These are phyloP conservation scores for Hericium coralloides DNA, from an alignment of 768 basidiomycete species.

Conservation along the genomic window DNA sequence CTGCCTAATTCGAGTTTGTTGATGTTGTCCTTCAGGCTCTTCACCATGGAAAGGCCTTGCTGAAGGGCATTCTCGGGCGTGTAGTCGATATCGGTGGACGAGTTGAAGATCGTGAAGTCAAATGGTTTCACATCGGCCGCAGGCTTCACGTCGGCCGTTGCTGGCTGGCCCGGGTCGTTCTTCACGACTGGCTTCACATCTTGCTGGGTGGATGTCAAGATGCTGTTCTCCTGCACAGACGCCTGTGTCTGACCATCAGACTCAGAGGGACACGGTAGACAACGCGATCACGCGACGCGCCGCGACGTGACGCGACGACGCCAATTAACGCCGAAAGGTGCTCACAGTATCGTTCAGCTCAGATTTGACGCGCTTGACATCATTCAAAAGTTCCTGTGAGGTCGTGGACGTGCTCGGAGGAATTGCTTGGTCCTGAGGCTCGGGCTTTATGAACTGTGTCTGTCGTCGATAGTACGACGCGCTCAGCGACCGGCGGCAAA, in stretches of 20 bases:
- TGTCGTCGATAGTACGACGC: neutral
- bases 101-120: constrained; percentile 28
- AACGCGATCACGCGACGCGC: neutral
- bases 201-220: too few species aligned
- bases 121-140: neutral
- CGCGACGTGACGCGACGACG: constrained; percentile 5
- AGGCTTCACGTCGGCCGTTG: neutral
- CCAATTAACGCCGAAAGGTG: neutral
- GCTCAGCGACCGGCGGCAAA: neutral
- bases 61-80: constrained; percentile 40
- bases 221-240: too few species aligned
- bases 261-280: too few species aligned
- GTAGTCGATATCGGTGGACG: constrained; percentile 37
- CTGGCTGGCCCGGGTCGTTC: too few species aligned
- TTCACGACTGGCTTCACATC: too few species aligned
- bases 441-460: constrained; percentile 22
- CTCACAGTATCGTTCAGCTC: neutral
- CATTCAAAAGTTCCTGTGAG: too few species aligned
- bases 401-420: neutral
- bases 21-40: constrained; percentile 34
- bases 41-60: constrained; percentile 44
- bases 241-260: too few species aligned
- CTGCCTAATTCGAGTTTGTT: constrained; percentile 41
- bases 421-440: constrained; percentile 20
- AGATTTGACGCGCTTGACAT: too few species aligned